Evolutionary conservation across 768 basidiomycete species (phyloP).

Genomic region (Rhodotorula babjevae): DNA sequence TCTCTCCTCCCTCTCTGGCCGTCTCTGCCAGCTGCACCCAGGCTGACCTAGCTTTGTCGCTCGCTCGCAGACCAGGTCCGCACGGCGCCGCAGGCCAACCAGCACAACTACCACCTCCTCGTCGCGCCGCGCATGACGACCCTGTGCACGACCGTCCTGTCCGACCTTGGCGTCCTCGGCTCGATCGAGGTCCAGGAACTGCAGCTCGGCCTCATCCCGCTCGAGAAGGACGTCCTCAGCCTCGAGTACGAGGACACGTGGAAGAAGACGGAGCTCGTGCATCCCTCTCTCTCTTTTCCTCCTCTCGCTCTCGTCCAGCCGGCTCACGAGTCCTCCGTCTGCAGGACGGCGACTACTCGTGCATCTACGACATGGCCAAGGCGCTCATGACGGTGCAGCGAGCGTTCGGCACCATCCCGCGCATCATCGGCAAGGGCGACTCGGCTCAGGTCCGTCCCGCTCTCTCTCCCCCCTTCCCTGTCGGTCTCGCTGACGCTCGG

Average conservation of each 20-base stretch:
- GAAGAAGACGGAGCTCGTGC: constrained; percentile 82
- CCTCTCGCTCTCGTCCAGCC: too few species aligned
- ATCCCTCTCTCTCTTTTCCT: constrained; percentile 44
- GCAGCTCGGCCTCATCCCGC: constrained; percentile 86
- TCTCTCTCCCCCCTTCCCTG: background rate
- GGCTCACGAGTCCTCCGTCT: background rate
- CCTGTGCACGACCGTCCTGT: constrained; percentile 75
- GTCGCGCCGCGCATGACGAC: constrained; percentile 83
- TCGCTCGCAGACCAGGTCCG: constrained; percentile 76
- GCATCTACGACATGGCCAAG: constrained; percentile 80
- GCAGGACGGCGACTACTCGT: constrained; percentile 88
- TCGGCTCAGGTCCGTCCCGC: constrained; percentile 49
- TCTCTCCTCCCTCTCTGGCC: background rate
- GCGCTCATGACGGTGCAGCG: constrained; percentile 77
- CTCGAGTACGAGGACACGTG: constrained; percentile 71
- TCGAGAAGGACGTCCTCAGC: constrained; percentile 88
- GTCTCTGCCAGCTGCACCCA: too few species aligned
- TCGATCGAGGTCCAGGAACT: constrained; percentile 81
- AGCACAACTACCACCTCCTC: constrained; percentile 78
- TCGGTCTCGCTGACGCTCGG: background rate
- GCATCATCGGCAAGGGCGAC: constrained; percentile 90
- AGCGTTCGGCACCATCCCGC: constrained; percentile 80
- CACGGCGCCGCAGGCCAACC: constrained; percentile 62
- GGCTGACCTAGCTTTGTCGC: background rate
- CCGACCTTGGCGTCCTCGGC: constrained; percentile 97